These are phyloP conservation scores for Cercospora sp. DNA, from an alignment of 2,329 filamentous ascomycete genomes.

Conservation along the genomic window DNA sequence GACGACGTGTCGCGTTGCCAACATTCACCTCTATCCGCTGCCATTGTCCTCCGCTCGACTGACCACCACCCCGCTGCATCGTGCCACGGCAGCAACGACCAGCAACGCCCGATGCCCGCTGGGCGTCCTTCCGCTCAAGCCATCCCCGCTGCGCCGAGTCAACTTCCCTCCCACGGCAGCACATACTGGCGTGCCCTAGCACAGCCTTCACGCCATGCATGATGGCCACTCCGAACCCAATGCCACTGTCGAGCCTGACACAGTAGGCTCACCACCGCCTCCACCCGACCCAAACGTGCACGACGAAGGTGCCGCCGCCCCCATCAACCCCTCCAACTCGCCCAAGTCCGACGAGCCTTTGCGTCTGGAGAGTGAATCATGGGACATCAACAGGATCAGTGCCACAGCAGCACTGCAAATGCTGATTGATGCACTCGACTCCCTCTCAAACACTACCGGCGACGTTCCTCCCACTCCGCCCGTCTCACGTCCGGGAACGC, in stretches of 20 bases:
- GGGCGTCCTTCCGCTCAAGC: neutral
- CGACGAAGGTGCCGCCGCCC: constrained; percentile 26
- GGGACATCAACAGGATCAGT: constrained; percentile 72
- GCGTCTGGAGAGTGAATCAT: constrained; percentile 41
- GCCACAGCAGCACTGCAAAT: constrained; percentile 75
- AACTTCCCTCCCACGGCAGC: neutral
- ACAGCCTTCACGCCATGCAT: neutral
- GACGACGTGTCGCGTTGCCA: neutral
- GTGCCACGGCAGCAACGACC: neutral
- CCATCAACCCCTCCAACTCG: constrained; percentile 18
- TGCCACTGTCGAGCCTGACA: neutral
- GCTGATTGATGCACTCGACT: constrained; percentile 61
- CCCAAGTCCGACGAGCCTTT: constrained; percentile 34
- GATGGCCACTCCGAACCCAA: neutral
- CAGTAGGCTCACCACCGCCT: constrained; percentile 27
- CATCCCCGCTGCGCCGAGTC: neutral
- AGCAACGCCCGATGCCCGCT: neutral
- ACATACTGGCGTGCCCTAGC: neutral
- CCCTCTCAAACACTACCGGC: constrained; percentile 69
- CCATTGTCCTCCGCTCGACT: neutral
- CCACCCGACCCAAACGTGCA: constrained; percentile 32
- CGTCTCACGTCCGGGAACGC: constrained; percentile 61
- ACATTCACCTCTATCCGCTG: neutral
- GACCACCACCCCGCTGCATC: neutral
- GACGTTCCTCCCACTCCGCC: constrained; percentile 81